These are phyloP conservation scores for Tylopilus intermedius DNA, from an alignment of 768 basidiomycete species.

Conservation along the genomic window DNA sequence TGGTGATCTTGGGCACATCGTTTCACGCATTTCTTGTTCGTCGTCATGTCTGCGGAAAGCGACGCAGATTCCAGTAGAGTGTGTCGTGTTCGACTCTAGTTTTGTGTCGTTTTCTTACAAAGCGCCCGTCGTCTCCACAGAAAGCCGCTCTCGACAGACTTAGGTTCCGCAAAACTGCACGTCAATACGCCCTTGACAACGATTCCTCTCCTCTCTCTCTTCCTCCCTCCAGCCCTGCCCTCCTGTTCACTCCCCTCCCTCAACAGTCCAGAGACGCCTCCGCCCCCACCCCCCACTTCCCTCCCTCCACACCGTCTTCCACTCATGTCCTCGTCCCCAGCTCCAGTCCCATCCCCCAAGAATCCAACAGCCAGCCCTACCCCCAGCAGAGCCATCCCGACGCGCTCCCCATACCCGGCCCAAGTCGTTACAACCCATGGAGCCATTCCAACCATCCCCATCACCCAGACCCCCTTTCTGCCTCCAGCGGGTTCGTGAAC, in stretches of 20 bases:
- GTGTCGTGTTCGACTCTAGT: slow-evolving; percentile 32
- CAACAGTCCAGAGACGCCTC: slow-evolving; percentile 75
- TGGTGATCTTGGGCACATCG: slow-evolving; percentile 11
- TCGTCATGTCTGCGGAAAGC: slow-evolving; percentile 45
- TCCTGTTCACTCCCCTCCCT: slow-evolving; percentile 37
- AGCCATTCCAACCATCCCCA: slow-evolving; percentile 30
- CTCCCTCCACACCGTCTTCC: slow-evolving; percentile 40
- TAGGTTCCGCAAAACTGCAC: slow-evolving; percentile 42
- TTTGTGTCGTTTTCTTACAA: slow-evolving; percentile 29
- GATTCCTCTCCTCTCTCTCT: slow-evolving; percentile 43
- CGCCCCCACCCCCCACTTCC: slow-evolving; percentile 58
- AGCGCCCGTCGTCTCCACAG: slow-evolving; percentile 32
- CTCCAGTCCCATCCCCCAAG: slow-evolving; percentile 58
- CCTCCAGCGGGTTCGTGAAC: slow-evolving; percentile 54
- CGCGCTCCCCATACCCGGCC: slow-evolving; percentile 38
- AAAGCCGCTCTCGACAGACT: slow-evolving; percentile 42
- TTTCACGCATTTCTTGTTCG: slow-evolving; percentile 16
- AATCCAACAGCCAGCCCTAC: slow-evolving; percentile 35
- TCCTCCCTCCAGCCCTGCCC: slow-evolving; percentile 59
- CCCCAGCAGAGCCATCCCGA: slow-evolving; percentile 37
- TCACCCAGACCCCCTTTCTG: slow-evolving; percentile 50
- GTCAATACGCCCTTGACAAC: slow-evolving; percentile 26
- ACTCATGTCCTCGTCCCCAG: slow-evolving; percentile 62
- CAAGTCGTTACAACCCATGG: slow-evolving; percentile 36
- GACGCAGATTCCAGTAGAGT: slow-evolving; percentile 49